phyloP scores from a whole-genome alignment of 345 rosid species.

The Trapa incisa region DNA sequence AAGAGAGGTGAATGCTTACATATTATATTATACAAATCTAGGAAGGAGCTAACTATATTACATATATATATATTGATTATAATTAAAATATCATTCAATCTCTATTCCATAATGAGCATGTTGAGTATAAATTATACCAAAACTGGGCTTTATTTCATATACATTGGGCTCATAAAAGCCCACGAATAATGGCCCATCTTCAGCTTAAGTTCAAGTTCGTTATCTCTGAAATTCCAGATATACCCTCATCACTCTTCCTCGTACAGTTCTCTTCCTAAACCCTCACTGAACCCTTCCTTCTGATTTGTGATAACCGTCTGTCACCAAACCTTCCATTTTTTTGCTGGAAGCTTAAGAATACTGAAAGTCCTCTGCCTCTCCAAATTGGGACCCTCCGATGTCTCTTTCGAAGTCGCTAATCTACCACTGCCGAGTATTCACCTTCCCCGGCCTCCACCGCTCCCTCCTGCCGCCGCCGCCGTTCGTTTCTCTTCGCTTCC shows the following conservation, averaged over 20 bases:
- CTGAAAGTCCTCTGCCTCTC: not conserved
- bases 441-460: slow-evolving; percentile 16
- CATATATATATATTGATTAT: too few relatives aligned
- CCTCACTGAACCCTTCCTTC: slow-evolving; percentile 15
- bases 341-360: not conserved
- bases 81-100: too few relatives aligned
- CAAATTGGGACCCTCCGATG: slow-evolving; percentile 20
- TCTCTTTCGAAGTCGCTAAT: slow-evolving; percentile 46
- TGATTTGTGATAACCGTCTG: too few relatives aligned
- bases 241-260: not conserved
- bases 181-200: not conserved
- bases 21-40: too few relatives aligned
- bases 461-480: slow-evolving; percentile 8
- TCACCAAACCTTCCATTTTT: not conserved
- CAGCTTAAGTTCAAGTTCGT: not conserved
- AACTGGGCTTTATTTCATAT: not conserved
- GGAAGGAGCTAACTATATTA: too few relatives aligned
- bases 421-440: slow-evolving; percentile 30
- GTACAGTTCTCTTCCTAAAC: slow-evolving; percentile 7
- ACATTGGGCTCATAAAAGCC: not conserved
- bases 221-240: not conserved
- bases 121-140: too few relatives aligned
- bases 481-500: slow-evolving; percentile 23
- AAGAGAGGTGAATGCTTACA: too few relatives aligned
- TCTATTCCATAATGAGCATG: too few relatives aligned